Evolutionary conservation across 2,329 filamentous ascomycete species (phyloP).

Genomic region (Hymenoscyphus occultus): DNA sequence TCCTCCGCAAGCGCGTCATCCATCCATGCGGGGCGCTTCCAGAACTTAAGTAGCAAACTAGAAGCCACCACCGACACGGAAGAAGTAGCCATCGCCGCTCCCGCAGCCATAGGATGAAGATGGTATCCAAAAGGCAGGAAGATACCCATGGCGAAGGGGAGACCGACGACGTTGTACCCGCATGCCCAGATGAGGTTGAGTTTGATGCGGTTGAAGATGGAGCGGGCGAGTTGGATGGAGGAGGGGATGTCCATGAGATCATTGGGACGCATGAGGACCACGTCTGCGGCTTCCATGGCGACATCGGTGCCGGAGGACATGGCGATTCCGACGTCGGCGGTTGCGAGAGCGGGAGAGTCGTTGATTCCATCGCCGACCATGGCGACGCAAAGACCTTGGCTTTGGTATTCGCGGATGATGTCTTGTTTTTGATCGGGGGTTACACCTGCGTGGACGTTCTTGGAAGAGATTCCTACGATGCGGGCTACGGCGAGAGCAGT

Average conservation of each 20-base stretch:
- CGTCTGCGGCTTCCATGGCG: constrained; percentile 93
- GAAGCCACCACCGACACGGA: constrained; percentile 87
- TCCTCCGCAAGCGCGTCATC: constrained; percentile 65
- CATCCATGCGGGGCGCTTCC: constrained; percentile 86
- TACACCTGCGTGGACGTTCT: constrained; percentile 80
- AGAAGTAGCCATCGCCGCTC: constrained; percentile 87
- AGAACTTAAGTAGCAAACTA: constrained; percentile 80
- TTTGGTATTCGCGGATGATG: constrained; percentile 76
- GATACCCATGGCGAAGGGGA: constrained; percentile 95
- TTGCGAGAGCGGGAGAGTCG: constrained; percentile 91
- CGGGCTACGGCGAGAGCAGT: constrained; percentile 82
- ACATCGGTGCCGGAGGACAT: constrained; percentile 93
- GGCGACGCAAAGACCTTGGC: constrained; percentile 72
- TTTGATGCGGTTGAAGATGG: constrained; percentile 91
- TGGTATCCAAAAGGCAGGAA: constrained; percentile 87
- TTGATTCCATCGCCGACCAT: constrained; percentile 99
- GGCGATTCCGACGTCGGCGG: constrained; percentile 88
- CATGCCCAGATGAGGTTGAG: constrained; percentile 91
- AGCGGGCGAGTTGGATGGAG: constrained; percentile 73
- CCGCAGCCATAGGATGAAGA: constrained; percentile 90
- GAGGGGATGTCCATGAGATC: constrained; percentile 92
- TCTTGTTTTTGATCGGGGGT: constrained; percentile 87
- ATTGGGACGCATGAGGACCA: constrained; percentile 91
- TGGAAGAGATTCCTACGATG: constrained; percentile 73
- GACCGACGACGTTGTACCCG: constrained; percentile 83